Evolutionary conservation across 352 stramenopile species (phyloP).

Genomic region (Aphanomyces astaci): DNA sequence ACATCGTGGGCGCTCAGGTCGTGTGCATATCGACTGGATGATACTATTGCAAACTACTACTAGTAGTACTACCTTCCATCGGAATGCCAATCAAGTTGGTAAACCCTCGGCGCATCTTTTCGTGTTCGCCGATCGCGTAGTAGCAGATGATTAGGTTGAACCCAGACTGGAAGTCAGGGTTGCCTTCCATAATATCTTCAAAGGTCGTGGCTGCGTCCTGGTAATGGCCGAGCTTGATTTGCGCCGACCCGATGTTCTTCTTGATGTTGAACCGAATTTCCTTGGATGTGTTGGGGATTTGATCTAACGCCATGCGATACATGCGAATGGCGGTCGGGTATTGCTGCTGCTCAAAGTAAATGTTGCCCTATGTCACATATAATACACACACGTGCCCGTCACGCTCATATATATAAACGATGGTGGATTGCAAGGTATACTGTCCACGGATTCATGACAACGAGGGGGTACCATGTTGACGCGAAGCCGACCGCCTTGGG

Average conservation of each 20-base stretch:
- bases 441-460: too few relatives aligned
- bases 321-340: conserved; percentile 93
- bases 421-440: too few relatives aligned
- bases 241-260: conserved; percentile 93
- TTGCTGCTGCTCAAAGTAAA: conserved; percentile 94
- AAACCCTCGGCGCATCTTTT: conserved; percentile 91
- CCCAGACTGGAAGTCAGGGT: conserved; percentile 91
- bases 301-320: conserved; percentile 96
- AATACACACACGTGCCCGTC: too few relatives aligned
- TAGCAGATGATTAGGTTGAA: conserved; percentile 98
- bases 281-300: conserved; percentile 92
- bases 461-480: conserved; percentile 85
- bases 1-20: too few relatives aligned
- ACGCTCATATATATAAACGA: too few relatives aligned
- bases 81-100: conserved; percentile 86
- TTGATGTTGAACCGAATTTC: conserved; percentile 94
- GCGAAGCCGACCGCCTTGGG: conserved; percentile 80
- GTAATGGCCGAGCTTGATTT: conserved; percentile 90
- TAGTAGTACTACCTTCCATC: conserved; percentile 79
- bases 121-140: conserved; percentile 91
- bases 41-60: too few relatives aligned
- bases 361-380: conserved; percentile 96
- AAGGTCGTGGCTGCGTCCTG: conserved; percentile 92
- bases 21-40: too few relatives aligned
- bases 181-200: conserved; percentile 91